Evolutionary conservation across 345 rosid species (phyloP).

Genomic region (Pelargonium nanum): DNA sequence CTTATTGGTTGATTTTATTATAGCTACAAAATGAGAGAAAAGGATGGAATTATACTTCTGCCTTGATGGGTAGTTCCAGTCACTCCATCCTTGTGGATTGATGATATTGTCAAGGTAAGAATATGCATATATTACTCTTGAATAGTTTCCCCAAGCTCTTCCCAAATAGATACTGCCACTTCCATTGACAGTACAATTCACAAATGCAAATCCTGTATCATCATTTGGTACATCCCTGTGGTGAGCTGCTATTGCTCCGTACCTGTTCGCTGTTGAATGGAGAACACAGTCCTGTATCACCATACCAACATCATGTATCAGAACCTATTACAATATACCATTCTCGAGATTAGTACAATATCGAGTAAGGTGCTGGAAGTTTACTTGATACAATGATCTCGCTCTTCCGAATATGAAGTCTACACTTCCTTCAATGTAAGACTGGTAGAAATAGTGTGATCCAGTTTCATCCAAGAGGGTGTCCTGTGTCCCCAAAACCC

Average conservation of each 20-base stretch:
- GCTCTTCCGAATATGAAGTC: constrained; percentile 85
- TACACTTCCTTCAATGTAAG: constrained; percentile 59
- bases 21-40: background rate
- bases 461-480: constrained; percentile 77
- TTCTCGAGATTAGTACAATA: background rate
- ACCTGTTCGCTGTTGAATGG: constrained; percentile 48
- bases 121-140: constrained; percentile 63
- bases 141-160: constrained; percentile 89
- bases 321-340: background rate
- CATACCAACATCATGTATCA: background rate
- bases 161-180: constrained; percentile 68
- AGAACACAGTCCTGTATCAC: constrained; percentile 50
- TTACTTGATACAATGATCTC: constrained; percentile 66
- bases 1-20: too few relatives aligned
- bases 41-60: constrained; percentile 29
- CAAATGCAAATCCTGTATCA: constrained; percentile 74
- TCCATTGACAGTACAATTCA: constrained; percentile 56
- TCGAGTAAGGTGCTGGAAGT: background rate
- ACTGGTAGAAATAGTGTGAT: constrained; percentile 63
- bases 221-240: constrained; percentile 57
- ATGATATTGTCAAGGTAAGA: constrained; percentile 53
- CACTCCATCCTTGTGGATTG: constrained; percentile 71
- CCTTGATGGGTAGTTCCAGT: constrained; percentile 53
- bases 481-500: constrained; percentile 77
- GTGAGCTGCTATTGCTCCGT: constrained; percentile 81